Base-by-base conservation (phyloP, 192 early-diverging fungal genomes). In the Irineochytrium annulatum region DNA sequence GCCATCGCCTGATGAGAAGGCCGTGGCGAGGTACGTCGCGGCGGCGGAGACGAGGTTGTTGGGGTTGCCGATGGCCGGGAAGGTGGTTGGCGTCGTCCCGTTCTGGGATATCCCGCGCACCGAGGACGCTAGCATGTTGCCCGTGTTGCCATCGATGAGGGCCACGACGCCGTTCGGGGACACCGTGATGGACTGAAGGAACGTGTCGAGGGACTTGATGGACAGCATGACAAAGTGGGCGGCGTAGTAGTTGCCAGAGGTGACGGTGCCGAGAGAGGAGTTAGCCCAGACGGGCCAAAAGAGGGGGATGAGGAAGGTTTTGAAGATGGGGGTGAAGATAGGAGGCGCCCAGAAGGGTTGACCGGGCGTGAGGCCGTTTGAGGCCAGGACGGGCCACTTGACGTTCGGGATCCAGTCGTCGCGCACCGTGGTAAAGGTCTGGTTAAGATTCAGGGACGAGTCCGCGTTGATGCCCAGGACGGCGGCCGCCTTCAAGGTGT, bases 81-180 rank as follows among this genome's bases (percentile, higher is more conserved):
- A 55, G 14, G 11, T 4, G 0, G 24, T 0, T 0, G 3, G 6
- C 0, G 3, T 8, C 6, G n/a, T 55, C 0, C 0, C 53, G 28
- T 55, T 55, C 0, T 14, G 29, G 3, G 16, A 55, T 8, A 41
- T 41, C 11, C 37, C 37, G 11, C 11, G 37, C 11, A 41, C 37
- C 27, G 53, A 55, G 6, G 53, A 55, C 0, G 53, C 53, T 19
- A 55, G 3, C 53, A 55, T 55, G 0, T 0, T 26, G 0, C 53
- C 53, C 16, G 53, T 55, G 28, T 33, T 33, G 24, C 53, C 27
- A 26, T 57, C 56, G 20, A 57, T 28, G 20, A 57, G 56, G 3
- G 1, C 4, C 6, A 57, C 37, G 22, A 57, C 37, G 5, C 56
- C 56, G 37, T 57, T 57, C 26, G 22, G 4, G 16, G 34, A n/a